Evolutionary conservation across 148 eudicot species (phyloP).

Genomic region (Vaccinium myrtillus): DNA sequence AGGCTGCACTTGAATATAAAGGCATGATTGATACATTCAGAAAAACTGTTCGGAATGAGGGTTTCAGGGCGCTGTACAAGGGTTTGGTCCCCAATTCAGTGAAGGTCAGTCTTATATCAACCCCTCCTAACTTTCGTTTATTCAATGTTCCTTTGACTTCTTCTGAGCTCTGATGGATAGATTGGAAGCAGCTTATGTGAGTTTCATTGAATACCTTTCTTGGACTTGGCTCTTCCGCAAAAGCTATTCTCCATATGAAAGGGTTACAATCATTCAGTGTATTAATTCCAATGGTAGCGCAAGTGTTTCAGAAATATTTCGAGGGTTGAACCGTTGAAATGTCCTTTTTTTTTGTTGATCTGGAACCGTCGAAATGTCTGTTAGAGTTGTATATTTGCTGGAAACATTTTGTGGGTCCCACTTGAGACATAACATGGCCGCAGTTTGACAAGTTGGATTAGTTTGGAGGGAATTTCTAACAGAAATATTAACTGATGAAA

Average conservation of each 20-base stretch:
- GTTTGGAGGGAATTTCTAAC: not conserved
- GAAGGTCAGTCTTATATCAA: conserved; percentile 54
- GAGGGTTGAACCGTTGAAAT: not conserved
- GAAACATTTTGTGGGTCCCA: not conserved
- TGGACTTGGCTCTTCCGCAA: too few species aligned
- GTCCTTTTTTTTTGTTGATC: too few species aligned
- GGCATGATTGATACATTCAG: conserved; percentile 92
- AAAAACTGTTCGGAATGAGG: conserved; percentile 76
- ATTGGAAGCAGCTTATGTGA: not conserved
- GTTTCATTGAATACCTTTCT: not conserved
- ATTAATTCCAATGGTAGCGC: not conserved
- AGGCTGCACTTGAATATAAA: conserved; percentile 63
- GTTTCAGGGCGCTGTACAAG: conserved; percentile 80
- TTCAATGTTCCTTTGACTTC: not conserved
- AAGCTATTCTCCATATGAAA: too few species aligned
- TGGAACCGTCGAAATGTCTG: too few species aligned
- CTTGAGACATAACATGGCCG: not conserved
- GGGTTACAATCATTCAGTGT: too few species aligned
- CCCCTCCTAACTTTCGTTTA: not conserved
- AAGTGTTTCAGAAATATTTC: not conserved
- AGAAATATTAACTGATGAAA: not conserved
- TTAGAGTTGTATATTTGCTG: not conserved
- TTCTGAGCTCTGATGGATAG: not conserved
- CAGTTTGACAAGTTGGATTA: not conserved
- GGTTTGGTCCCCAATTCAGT: conserved; percentile 95